Evolutionary conservation across 805 yeast species (phyloP).

Genomic region (Candida adriatica): DNA sequence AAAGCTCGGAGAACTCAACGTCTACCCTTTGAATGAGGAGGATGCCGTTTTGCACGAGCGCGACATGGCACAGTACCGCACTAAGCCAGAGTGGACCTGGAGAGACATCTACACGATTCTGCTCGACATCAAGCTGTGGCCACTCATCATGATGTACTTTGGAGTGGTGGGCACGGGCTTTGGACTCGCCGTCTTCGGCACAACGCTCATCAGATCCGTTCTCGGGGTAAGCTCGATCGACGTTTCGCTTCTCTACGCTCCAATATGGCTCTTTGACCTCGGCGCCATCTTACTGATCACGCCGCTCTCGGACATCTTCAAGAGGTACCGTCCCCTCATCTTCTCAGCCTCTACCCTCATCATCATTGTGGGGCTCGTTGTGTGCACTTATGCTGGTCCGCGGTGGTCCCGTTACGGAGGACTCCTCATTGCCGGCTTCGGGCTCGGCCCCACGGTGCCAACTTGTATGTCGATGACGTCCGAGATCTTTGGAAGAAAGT

Average conservation of each 20-base stretch:
- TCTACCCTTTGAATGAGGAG: constrained; percentile 41
- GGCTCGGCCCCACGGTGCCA: constrained; percentile 88
- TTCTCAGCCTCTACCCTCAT: constrained; percentile 58
- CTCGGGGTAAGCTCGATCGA: constrained; percentile 56
- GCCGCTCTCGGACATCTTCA: constrained; percentile 71
- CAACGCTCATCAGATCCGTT: constrained; percentile 62
- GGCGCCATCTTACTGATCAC: constrained; percentile 69
- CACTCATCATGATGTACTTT: constrained; percentile 78
- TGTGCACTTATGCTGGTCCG: constrained; percentile 67
- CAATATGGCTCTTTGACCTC: constrained; percentile 84
- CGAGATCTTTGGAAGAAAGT: constrained; percentile 59
- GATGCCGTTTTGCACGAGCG: constrained; percentile 50
- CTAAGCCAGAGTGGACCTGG: constrained; percentile 46
- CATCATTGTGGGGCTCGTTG: constrained; percentile 68
- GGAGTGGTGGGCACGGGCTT: constrained; percentile 92
- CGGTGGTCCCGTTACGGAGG: constrained; percentile 80
- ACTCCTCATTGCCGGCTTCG: constrained; percentile 73
- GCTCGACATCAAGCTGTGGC: constrained; percentile 67
- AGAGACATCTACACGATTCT: constrained; percentile 49
- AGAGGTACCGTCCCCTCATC: constrained; percentile 49
- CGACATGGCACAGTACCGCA: constrained; percentile 53
- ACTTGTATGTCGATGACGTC: constrained; percentile 80
- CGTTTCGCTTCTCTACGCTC: constrained; percentile 74
- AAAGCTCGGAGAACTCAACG: constrained; percentile 18
- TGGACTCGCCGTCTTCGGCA: constrained; percentile 80